Conservation (phyloP, 805 yeast genomes). For the Candida maris region DNA sequence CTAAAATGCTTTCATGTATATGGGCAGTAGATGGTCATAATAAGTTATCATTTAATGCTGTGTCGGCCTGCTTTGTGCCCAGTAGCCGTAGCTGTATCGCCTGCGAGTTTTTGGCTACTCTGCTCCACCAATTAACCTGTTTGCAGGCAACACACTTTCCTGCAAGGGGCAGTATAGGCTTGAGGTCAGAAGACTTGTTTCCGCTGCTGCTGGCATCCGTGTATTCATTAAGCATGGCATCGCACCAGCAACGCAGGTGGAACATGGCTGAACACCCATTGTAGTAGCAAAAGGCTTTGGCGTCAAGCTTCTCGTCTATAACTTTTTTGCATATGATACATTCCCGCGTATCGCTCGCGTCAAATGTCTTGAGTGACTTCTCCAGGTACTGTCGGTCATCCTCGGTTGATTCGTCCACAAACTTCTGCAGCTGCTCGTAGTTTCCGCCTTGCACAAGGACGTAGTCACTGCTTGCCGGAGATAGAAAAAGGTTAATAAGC, state of each 20-base stretch:
- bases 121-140: slow-evolving; percentile 27
- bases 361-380: slow-evolving; percentile 12
- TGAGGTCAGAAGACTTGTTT: neutral
- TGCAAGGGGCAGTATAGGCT: slow-evolving; percentile 24
- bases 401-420: slow-evolving; percentile 11
- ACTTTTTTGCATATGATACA: slow-evolving; percentile 16
- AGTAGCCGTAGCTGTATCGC: slow-evolving; percentile 5
- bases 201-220: neutral
- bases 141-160: slow-evolving; percentile 26
- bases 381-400: slow-evolving; percentile 16
- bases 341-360: slow-evolving; percentile 3
- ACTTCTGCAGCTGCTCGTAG: slow-evolving; percentile 25
- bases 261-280: slow-evolving; percentile 25
- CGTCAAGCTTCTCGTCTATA: slow-evolving; percentile 13
- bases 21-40: neutral
- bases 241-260: slow-evolving; percentile 37
- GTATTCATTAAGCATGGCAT: slow-evolving; percentile 7
- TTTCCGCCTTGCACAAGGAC: slow-evolving; percentile 26
- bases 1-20: slow-evolving; percentile 5
- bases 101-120: slow-evolving; percentile 22
- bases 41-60: neutral
- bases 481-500: slow-evolving; percentile 13
- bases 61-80: neutral
- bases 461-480: slow-evolving; percentile 1
- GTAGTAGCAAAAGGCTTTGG: slow-evolving; percentile 25